Percentiles rank a stretch among this genome's conserved stretches.
phyloP scores from a whole-genome alignment of 1,139 yeast genomes.

The Suhomyces yuchorum region DNA sequence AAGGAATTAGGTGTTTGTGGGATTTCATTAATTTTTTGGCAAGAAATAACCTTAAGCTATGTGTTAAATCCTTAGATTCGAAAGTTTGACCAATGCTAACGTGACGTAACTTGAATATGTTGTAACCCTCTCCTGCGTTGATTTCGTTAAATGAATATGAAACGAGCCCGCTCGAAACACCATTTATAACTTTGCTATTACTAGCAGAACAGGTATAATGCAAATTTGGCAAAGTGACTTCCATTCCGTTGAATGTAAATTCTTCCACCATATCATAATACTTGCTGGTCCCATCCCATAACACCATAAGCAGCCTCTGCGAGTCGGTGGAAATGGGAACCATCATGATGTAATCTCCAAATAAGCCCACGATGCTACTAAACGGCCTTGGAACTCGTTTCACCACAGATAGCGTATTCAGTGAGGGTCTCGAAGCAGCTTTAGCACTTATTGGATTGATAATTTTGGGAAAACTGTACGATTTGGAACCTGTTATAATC shows the following conservation, averaged over 20 bases:
- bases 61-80: neutral
- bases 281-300: slow-evolving; percentile 3
- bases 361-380: neutral
- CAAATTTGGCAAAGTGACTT: neutral
- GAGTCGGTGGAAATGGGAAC: slow-evolving; percentile 1
- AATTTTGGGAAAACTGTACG: neutral
- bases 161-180: slow-evolving; percentile 4
- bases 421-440: neutral
- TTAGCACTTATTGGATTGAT: neutral
- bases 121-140: neutral
- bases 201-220: slow-evolving; percentile 5
- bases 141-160: slow-evolving; percentile 6
- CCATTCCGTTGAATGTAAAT: neutral
- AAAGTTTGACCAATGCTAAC: neutral
- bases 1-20: neutral
- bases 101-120: slow-evolving; percentile 3
- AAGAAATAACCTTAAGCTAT: neutral
- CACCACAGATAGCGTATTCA: neutral
- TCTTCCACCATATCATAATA: neutral
- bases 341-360: slow-evolving; percentile 4
- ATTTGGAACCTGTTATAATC: neutral
- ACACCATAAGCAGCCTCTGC: slow-evolving; percentile 2
- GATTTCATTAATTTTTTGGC: neutral
- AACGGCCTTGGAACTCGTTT: slow-evolving; percentile 4
- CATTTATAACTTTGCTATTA: neutral